These are phyloP conservation scores for Porcisia deanei DNA, from an alignment of 208 protist species.

Conservation along the genomic window DNA sequence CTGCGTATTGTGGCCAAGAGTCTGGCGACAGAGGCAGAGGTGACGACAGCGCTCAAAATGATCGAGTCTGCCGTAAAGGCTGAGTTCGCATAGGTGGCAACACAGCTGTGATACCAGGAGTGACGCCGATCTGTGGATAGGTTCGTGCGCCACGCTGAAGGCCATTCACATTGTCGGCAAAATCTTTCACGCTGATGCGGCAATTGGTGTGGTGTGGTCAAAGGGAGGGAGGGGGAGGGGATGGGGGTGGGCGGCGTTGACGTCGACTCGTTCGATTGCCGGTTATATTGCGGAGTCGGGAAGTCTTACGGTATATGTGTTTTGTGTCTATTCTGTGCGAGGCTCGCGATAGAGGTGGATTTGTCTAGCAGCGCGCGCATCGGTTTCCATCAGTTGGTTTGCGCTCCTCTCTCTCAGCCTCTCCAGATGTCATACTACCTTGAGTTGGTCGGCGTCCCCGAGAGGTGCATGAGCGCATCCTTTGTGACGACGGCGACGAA, in stretches of 20 bases:
- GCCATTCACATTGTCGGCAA: not conserved
- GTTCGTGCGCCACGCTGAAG: not conserved
- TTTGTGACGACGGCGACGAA: too few relatives aligned
- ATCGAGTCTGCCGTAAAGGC: conserved; percentile 60
- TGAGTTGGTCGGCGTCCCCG: not conserved
- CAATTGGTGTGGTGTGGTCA: not conserved
- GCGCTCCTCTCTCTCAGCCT: not conserved
- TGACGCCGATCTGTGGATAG: not conserved
- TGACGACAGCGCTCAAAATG: conserved; percentile 37
- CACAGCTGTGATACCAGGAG: not conserved
- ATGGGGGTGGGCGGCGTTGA: not conserved
- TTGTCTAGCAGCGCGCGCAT: not conserved
- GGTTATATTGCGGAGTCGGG: not conserved
- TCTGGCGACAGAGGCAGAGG: conserved; percentile 47
- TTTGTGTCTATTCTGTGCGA: too few relatives aligned
- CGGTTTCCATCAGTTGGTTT: not conserved
- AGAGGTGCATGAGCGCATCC: too few relatives aligned
- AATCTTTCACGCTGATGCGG: not conserved
- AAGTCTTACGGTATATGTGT: not conserved
- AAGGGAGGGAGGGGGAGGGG: not conserved
- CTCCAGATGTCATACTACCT: not conserved
- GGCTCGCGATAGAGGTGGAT: not conserved
- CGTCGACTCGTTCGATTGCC: too few relatives aligned
- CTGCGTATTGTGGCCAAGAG: conserved; percentile 78
- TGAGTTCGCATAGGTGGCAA: conserved; percentile 43